Evolutionary conservation across 164 flowering plant species (phyloP), one percentile per base, ranked within the genome.

Genomic region (Chimonanthus salicifolius): DNA sequence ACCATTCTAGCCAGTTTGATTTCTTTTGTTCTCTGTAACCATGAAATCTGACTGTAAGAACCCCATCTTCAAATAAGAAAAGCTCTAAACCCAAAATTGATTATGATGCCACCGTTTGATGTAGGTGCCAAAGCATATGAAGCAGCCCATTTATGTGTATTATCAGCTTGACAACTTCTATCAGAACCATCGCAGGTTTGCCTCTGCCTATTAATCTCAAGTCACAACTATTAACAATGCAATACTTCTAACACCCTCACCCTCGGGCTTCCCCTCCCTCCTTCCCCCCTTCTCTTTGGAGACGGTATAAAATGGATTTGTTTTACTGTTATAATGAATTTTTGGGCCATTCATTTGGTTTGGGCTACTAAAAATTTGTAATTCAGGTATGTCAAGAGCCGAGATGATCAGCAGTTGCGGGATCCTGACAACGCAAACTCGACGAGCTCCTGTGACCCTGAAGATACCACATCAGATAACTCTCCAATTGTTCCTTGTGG

Each of bases 401-500:
- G 98, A 75, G 92, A 76, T 80, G 97, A 95, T 78, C 68, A 72
- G 54, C 99, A 95, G 77, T 77, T 93, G 76, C 79, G 64, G 72
- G 18, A 67, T 66, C 33, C 5, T 0, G 67, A 62, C 1, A 63
- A 80, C 6, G 86, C 48, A 21, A 74, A 64, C 74, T 74, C 82
- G 0, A 80, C 84, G 6, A 69, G 73, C 44, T 54, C 69, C 62
- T 92, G 98, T 74, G 78, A 84, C 20, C 98, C 99, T 46, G 94
- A 95, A 79, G 88, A 71, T 3, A 58, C 4, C 2, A 0, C 64
- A 20, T 8, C 47, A 0, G 75, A 78, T 70, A 83, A 81, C 1
- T 18, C 33, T 11, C 79, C 93, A 5, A 90, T 90, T 77, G 94
- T 94, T 63, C 99, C 97, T 33, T 96, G 99, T 81, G 99, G 99